Percentiles rank a stretch among this genome's conserved stretches.
Conservation (phyloP, 345 rosid species). For the Dipteronia sinensis region DNA sequence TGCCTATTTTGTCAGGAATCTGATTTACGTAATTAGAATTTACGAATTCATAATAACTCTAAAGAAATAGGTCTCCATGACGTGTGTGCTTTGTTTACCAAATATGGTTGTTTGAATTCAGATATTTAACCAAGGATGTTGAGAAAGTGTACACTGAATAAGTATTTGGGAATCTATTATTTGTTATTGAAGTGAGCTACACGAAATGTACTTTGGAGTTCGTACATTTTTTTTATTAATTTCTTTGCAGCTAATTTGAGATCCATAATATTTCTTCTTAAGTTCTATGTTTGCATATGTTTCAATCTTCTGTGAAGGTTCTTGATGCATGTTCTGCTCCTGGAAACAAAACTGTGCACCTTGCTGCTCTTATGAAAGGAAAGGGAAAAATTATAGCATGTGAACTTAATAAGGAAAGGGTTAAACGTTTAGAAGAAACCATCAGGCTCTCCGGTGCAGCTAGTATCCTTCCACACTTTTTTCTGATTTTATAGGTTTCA, state of each 20-base stretch:
- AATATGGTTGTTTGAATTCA: not conserved
- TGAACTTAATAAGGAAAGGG: conserved; percentile 70
- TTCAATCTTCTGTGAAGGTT: conserved; percentile 57
- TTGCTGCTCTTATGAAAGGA: conserved; percentile 91
- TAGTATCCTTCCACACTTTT: conserved; percentile 61
- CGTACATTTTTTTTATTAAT: conserved; percentile 1
- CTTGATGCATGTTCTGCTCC: conserved; percentile 99
- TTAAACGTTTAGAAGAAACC: conserved; percentile 68
- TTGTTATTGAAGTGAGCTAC: not conserved
- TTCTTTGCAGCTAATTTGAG: not conserved
- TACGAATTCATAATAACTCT: not conserved
- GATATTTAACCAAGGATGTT: not conserved
- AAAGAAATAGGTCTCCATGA: not conserved
- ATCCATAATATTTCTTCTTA: conserved; percentile 7
- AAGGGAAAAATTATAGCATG: conserved; percentile 78
- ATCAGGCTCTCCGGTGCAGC: conserved; percentile 79
- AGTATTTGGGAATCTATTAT: not conserved
- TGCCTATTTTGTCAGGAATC: not conserved
- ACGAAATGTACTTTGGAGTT: conserved; percentile 10
- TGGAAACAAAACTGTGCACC: conserved; percentile 95
- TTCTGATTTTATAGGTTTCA: conserved; percentile 1
- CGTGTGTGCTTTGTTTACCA: not conserved
- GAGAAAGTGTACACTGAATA: not conserved
- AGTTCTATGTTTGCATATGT: conserved; percentile 6
- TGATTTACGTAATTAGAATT: not conserved